Conservation (phyloP, 2,329 filamentous ascomycete genomes). For the Calycina herbarum region DNA sequence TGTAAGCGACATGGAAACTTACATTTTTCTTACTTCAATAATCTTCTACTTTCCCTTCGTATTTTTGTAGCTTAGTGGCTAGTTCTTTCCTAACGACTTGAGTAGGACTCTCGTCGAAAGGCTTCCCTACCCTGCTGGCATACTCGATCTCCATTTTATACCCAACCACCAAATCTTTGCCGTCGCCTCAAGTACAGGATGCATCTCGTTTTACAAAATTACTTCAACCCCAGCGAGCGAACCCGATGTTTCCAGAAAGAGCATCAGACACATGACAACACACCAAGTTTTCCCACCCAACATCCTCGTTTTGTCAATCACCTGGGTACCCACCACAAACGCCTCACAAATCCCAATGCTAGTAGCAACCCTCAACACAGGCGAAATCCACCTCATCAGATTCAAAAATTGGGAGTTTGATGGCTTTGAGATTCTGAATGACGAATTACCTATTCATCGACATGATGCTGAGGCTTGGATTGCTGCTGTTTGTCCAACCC, state of each 20-base stretch:
- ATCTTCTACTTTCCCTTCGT: conserved; percentile 2
- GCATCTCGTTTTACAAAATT: conserved; percentile 63
- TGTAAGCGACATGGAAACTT: conserved; percentile 51
- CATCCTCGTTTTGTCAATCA: conserved; percentile 25
- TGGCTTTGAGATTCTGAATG: conserved; percentile 17
- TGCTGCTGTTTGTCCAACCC: conserved; percentile 53
- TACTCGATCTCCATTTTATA: conserved; percentile 85
- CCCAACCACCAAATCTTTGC: conserved; percentile 59
- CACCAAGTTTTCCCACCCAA: conserved; percentile 49
- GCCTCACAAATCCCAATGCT: conserved; percentile 16
- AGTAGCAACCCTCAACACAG: conserved; percentile 40
- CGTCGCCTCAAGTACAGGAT: conserved; percentile 75
- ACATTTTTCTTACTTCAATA: neutral
- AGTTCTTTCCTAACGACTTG: conserved; percentile 17
- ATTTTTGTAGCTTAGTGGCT: conserved; percentile 10
- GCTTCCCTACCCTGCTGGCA: conserved; percentile 64
- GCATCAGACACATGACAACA: conserved; percentile 42
- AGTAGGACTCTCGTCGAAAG: conserved; percentile 58
- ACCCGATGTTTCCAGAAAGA: neutral
- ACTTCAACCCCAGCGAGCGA: conserved; percentile 15
- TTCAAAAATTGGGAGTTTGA: conserved; percentile 21
- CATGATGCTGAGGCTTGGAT: conserved; percentile 70
- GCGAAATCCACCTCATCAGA: conserved; percentile 21
- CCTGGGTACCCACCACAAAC: conserved; percentile 16
- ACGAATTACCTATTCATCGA: conserved; percentile 17